Percentiles rank a stretch among this genome's conserved stretches.
Evolutionary conservation across 306 rosid genomes (phyloP).

Genomic region (Vigna mungo): DNA sequence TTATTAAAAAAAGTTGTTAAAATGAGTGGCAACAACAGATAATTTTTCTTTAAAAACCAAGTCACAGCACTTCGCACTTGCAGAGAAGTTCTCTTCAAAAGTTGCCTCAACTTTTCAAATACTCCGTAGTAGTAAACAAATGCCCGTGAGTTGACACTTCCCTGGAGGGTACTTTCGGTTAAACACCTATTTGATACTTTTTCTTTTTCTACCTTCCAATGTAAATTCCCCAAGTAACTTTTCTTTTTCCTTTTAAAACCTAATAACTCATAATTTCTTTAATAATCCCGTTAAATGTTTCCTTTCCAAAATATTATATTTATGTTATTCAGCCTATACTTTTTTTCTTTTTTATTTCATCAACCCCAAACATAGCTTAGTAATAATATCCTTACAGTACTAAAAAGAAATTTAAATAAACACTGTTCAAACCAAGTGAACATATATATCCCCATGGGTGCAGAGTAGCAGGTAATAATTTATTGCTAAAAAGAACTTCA

Average conservation of each 20-base stretch:
- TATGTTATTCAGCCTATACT: too few species aligned
- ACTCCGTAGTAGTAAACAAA: background rate
- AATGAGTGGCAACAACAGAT: background rate
- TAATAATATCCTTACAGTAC: constrained; percentile 7
- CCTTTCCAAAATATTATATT: too few species aligned
- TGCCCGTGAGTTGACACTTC: background rate
- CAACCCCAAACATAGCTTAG: background rate
- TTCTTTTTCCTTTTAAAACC: background rate
- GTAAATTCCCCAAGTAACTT: background rate
- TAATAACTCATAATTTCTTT: background rate
- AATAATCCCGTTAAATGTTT: background rate
- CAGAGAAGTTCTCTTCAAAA: background rate
- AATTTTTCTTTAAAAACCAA: background rate
- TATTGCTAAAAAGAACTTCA: background rate
- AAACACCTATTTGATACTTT: background rate
- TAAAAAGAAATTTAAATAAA: background rate
- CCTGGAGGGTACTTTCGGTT: background rate
- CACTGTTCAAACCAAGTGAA: background rate
- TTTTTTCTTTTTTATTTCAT: too few species aligned
- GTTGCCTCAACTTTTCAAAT: background rate
- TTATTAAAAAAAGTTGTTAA: too few species aligned
- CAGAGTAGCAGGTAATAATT: background rate
- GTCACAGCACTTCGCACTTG: background rate
- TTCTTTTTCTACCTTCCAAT: background rate
- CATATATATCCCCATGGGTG: background rate